Evolutionary conservation across 257 asterid genomes (phyloP).

Genomic region (Rauvolfia tetraphylla): DNA sequence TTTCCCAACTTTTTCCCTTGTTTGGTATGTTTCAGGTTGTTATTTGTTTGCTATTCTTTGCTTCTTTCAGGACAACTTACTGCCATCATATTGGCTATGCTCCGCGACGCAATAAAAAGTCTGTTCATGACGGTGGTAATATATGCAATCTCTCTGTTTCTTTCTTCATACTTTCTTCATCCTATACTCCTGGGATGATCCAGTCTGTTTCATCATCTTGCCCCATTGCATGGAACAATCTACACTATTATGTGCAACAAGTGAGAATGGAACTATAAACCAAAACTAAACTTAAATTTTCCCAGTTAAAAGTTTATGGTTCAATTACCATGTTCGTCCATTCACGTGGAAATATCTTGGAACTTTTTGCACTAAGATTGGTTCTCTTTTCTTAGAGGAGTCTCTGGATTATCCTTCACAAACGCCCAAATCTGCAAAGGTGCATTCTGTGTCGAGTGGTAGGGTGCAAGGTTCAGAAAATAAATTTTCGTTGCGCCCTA

Average conservation of each 20-base stretch:
- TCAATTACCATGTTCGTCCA: not conserved
- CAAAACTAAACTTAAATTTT: not conserved
- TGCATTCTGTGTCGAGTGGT: constrained; percentile 23
- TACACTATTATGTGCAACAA: not conserved
- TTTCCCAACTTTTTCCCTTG: constrained; percentile 3
- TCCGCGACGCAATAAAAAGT: constrained; percentile 45
- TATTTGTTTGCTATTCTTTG: constrained; percentile 16
- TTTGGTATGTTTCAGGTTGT: not conserved
- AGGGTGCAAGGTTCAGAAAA: constrained; percentile 21
- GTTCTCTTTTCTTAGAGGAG: constrained; percentile 33
- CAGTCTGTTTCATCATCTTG: not conserved
- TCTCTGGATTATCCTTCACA: constrained; percentile 33
- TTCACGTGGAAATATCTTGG: not conserved
- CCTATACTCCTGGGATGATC: not conserved
- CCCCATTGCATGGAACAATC: not conserved
- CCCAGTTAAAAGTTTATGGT: no score
- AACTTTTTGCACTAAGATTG: not conserved
- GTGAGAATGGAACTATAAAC: not conserved
- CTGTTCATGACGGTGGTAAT: constrained; percentile 44
- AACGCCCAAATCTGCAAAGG: constrained; percentile 30
- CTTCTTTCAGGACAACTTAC: constrained; percentile 52
- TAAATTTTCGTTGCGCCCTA: constrained; percentile 17
- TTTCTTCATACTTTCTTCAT: not conserved
- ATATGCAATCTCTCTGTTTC: not conserved
- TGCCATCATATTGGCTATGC: constrained; percentile 94